Percentiles rank a stretch among this genome's conserved stretches.
Conservation (phyloP, 306 rosid genomes). For the Prinsepia uniflora region DNA sequence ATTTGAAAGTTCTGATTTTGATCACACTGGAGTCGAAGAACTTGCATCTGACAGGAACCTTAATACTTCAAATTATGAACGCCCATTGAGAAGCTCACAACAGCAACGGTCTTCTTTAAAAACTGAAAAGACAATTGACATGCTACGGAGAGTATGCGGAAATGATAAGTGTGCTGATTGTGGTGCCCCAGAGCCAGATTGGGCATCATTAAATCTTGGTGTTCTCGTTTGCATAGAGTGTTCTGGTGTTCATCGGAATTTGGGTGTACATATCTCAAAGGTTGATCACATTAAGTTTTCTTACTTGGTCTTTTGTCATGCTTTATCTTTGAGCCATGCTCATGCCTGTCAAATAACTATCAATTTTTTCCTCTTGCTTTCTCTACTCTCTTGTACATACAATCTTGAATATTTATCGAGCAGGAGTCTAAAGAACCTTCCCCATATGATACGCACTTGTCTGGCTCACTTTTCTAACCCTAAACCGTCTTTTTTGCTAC, state of each 20-base stretch:
- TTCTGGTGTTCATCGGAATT: slow-evolving; percentile 99
- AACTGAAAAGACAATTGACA: slow-evolving; percentile 90
- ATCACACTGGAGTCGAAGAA: slow-evolving; percentile 76
- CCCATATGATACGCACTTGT: background rate
- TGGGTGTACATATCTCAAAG: slow-evolving; percentile 99
- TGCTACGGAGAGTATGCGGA: slow-evolving; percentile 79
- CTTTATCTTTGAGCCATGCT: slow-evolving; percentile 15
- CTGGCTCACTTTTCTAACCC: background rate
- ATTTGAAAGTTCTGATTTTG: slow-evolving; percentile 95
- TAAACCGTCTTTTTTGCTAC: background rate
- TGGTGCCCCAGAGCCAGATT: slow-evolving; percentile 94
- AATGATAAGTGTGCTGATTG: slow-evolving; percentile 98
- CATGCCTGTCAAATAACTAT: background rate
- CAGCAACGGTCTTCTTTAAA: slow-evolving; percentile 69
- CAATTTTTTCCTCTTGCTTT: background rate
- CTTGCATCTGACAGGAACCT: slow-evolving; percentile 66
- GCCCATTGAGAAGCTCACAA: slow-evolving; percentile 67
- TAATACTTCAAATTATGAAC: slow-evolving; percentile 51
- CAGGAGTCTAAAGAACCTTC: slow-evolving; percentile 5
- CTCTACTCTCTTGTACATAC: background rate
- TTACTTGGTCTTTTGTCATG: background rate
- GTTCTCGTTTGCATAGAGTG: slow-evolving; percentile 99
- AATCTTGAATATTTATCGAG: background rate
- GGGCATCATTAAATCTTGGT: slow-evolving; percentile 99
- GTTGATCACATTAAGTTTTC: slow-evolving; percentile 34